A percentile compares a stretch with the other conserved stretches of the same genome.
phyloP scores from a whole-genome alignment of 1,139 yeast genomes.

The Debaryomycetaceae sp. region DNA sequence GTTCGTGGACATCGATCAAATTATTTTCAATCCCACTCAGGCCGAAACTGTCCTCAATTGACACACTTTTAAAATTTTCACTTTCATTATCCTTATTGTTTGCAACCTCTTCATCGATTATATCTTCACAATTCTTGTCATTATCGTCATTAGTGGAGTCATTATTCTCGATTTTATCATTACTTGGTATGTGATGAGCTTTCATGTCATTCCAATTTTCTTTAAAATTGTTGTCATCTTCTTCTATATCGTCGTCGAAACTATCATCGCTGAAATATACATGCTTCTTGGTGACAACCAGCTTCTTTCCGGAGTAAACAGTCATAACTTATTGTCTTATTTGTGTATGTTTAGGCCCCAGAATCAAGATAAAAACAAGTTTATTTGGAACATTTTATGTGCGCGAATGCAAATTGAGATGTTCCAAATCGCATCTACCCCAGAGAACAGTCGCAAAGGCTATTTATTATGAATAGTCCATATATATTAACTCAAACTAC shows the following conservation, averaged over 20 bases:
- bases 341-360: too few relatives aligned
- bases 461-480: too few relatives aligned
- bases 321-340: too few relatives aligned
- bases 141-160: neutral
- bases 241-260: constrained; percentile 2
- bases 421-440: neutral
- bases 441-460: too few relatives aligned
- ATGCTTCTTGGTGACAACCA: neutral
- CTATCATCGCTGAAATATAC: neutral
- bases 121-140: neutral
- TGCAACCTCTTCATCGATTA: constrained; percentile 4
- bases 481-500: constrained; percentile 5
- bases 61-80: too few relatives aligned
- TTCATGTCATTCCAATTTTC: neutral
- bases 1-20: neutral
- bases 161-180: neutral
- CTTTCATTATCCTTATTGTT: neutral
- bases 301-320: neutral
- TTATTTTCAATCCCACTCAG: neutral
- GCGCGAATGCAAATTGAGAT: neutral
- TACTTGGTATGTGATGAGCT: neutral
- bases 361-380: too few relatives aligned
- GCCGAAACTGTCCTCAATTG: neutral
- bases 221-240: constrained; percentile 2
- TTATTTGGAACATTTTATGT: too few relatives aligned